Conservation (phyloP, 768 basidiomycete genomes). For the Lentinula detonsa region DNA sequence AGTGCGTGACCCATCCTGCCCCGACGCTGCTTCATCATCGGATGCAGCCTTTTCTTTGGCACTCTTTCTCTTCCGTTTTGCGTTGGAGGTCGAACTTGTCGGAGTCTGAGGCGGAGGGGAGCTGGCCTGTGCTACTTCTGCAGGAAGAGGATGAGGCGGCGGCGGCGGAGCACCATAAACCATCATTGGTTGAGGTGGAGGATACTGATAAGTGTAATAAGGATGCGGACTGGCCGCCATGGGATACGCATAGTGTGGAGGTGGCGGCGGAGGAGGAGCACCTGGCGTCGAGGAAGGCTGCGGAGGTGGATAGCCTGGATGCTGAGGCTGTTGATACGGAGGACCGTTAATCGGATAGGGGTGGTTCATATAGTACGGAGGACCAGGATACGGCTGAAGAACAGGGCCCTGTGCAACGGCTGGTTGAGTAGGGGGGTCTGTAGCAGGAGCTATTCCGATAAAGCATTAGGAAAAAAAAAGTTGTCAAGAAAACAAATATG, state of each 20-base stretch:
- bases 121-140: constrained; percentile 12
- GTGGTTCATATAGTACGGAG: constrained; percentile 57
- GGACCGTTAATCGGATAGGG: constrained; percentile 59
- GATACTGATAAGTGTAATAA: constrained; percentile 53
- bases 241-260: constrained; percentile 49
- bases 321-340: constrained; percentile 29
- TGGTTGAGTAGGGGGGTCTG: constrained; percentile 23
- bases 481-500: constrained; percentile 8
- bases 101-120: constrained; percentile 24
- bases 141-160: constrained; percentile 35
- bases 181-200: constrained; percentile 62
- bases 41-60: constrained; percentile 42
- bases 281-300: constrained; percentile 31
- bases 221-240: constrained; percentile 52
- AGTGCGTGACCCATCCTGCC: constrained; percentile 26
- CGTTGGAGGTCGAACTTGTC: constrained; percentile 26
- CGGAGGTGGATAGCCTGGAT: constrained; percentile 17
- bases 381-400: constrained; percentile 51
- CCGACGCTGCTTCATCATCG: constrained; percentile 57
- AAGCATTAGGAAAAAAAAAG: background rate
- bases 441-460: constrained; percentile 15
- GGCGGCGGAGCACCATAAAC: constrained; percentile 51
- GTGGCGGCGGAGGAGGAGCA: constrained; percentile 32
- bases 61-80: constrained; percentile 64
- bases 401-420: constrained; percentile 30